These are phyloP conservation scores for Ceratobasidium sp. DNA, from an alignment of 1,284 basidiomycete species.

Conservation along the genomic window DNA sequence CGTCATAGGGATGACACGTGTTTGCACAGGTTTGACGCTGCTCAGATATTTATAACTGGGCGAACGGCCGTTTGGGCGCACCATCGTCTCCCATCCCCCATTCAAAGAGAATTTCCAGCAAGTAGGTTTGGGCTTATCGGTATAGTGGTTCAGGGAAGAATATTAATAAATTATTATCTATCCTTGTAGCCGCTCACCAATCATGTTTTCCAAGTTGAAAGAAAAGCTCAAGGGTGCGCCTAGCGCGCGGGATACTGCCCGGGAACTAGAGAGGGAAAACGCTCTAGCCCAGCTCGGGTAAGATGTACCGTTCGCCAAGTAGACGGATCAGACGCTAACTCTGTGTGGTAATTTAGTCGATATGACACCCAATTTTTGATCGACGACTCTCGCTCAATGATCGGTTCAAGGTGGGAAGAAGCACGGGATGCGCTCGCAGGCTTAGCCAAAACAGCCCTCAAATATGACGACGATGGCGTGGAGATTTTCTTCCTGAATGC, in stretches of 20 bases:
- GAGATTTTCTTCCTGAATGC: slow-evolving; percentile 64
- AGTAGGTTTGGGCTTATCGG: too few relatives aligned
- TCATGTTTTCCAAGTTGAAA: slow-evolving; percentile 14
- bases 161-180: too few relatives aligned
- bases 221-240: not conserved
- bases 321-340: not conserved
- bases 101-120: too few relatives aligned
- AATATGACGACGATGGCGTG: slow-evolving; percentile 63
- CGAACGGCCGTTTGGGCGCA: too few relatives aligned
- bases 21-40: too few relatives aligned
- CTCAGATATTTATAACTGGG: too few relatives aligned
- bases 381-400: slow-evolving; percentile 69
- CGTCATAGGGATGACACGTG: too few relatives aligned
- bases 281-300: slow-evolving; percentile 18
- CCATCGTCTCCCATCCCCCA: too few relatives aligned
- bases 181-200: not conserved
- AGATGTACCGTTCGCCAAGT: not conserved
- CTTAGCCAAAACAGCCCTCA: slow-evolving; percentile 59
- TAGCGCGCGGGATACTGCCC: not conserved
- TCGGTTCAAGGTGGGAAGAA: slow-evolving; percentile 61
- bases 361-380: slow-evolving; percentile 40
- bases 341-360: not conserved
- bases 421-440: slow-evolving; percentile 59
- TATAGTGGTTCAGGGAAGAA: too few relatives aligned
- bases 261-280: slow-evolving; percentile 8